Conservation (phyloP, 2,329 filamentous ascomycete genomes). For the Aspergillus felis region DNA sequence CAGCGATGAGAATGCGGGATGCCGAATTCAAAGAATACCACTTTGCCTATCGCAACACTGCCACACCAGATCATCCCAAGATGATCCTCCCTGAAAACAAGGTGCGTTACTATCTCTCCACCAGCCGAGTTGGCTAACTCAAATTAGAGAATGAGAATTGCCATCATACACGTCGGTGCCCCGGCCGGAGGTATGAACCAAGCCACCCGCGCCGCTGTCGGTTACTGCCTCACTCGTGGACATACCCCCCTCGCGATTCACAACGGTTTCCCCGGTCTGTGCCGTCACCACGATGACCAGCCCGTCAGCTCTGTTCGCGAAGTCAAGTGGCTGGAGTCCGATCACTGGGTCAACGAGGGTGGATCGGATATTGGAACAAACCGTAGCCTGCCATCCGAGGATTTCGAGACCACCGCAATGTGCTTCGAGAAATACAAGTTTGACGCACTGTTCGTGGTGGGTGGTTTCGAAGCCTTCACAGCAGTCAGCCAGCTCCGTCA, state of each 20-base stretch:
- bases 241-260: conserved; percentile 90
- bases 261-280: conserved; percentile 93
- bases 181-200: conserved; percentile 98
- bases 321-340: conserved; percentile 89
- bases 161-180: conserved; percentile 94
- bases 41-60: conserved; percentile 85
- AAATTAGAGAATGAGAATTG: conserved; percentile 76
- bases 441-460: conserved; percentile 85
- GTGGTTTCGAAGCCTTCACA: conserved; percentile 96
- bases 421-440: conserved; percentile 84
- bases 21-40: conserved; percentile 93
- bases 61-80: conserved; percentile 70
- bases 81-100: conserved; percentile 66
- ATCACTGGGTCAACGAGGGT: conserved; percentile 92
- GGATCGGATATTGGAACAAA: conserved; percentile 98
- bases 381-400: conserved; percentile 83
- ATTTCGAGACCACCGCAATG: conserved; percentile 75
- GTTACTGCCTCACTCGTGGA: conserved; percentile 87
- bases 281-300: conserved; percentile 80
- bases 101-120: conserved; percentile 43
- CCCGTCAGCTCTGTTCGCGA: conserved; percentile 78
- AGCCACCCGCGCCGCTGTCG: conserved; percentile 85
- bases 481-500: conserved; percentile 82
- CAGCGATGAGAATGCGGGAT: conserved; percentile 83
- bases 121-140: conserved; percentile 23